Evolutionary conservation across 345 rosid genomes (phyloP), one percentile per base, ranked within the genome.

Genomic region (Microthlaspi erraticum): DNA sequence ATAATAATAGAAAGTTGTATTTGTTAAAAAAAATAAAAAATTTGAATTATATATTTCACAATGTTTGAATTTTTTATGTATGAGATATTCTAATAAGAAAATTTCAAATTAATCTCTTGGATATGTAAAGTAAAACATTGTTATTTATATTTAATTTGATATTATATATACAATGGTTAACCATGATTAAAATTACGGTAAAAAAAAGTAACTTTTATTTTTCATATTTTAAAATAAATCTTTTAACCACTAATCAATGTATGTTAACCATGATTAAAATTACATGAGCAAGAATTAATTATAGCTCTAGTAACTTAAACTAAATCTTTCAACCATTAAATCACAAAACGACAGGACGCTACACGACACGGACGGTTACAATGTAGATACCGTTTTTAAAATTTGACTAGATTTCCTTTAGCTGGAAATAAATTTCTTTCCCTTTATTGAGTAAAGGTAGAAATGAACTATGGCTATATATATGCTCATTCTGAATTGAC

Each of bases 401-500:
- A 7, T 1, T 26, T 39, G 26, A 1, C 17, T 51, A 49, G 51
- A 37, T 70, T 50, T 59, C 9, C 33, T 65, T n/a, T 0, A 26
- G 29, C 29, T 26, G 29, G 2, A n/a, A 7, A 44, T 26, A 29
- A 10, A 44, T 6, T 29, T 1, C 38, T n/a, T 52, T n/a, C 33
- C 29, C 29, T 53, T 61, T 44, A 58, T 53, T 17, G 1, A 4
- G 2, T 29, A 17, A 54, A 56, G 36, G 4, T 26, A 1, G 44
- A 45, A 36, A 60, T 6, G n/a, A 44, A 68, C 65, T 43, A 20
- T 46, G 56, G 51, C 74, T 61, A 55, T 56, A 55, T 46, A 75
- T 16, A 54, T 61, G 64, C 52, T 31, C 4, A 20, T 31, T 18
- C 55, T 11, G 69, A 31, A 62, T 52, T 26, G 59, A 46, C 58